These are phyloP conservation scores for Euphrasia confusa DNA, from an alignment of 257 asterid species.

Conservation along the genomic window DNA sequence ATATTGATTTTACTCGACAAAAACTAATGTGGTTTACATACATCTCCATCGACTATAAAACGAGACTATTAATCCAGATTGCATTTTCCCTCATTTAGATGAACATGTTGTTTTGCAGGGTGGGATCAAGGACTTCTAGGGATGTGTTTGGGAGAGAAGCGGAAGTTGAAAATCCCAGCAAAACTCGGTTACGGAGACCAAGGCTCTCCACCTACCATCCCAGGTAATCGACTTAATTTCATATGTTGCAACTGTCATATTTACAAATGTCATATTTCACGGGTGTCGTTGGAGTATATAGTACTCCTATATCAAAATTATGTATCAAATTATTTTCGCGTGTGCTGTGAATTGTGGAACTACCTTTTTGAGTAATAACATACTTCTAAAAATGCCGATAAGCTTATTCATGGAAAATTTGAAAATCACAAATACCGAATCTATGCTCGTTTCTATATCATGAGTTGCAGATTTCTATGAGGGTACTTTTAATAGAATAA, in stretches of 20 bases:
- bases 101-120: conserved; percentile 48
- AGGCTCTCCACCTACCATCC: conserved; percentile 96
- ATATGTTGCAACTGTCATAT: not conserved
- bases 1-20: not conserved
- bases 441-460: not conserved
- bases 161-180: conserved; percentile 90
- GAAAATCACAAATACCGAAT: not conserved
- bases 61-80: not conserved
- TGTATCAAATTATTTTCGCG: not conserved
- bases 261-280: not conserved
- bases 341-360: not conserved
- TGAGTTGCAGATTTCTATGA: not conserved
- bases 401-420: not conserved
- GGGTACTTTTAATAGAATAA: too few species aligned
- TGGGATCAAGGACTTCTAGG: conserved; percentile 98
- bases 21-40: not conserved
- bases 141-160: conserved; percentile 93
- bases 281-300: not conserved
- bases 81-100: not conserved
- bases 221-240: conserved; percentile 47
- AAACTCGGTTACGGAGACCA: conserved; percentile 94
- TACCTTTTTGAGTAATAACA: not conserved
- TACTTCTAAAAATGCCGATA: not conserved
- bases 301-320: not conserved
- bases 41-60: not conserved